Conservation (phyloP, 164 flowering plant species). For the Vitis vinifera region ASM3070453v1 NC_081822.1:10145001-10145500, state of each 20-base stretch:
- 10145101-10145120: conserved; percentile 90
- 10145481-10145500: conserved; percentile 99
- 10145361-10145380: conserved; percentile 56
- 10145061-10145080: too few species aligned
- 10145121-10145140: conserved; percentile 97
- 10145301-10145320: conserved; percentile 95
- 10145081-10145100: conserved; percentile 27
- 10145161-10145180: conserved; percentile 98
- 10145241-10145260: too few species aligned
- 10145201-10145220: background rate
- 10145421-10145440: background rate
- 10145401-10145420: background rate
- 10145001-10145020: too few species aligned
- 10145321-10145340: conserved; percentile 98
- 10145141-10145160: conserved; percentile 99
- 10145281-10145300: conserved; percentile 81
- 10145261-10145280: background rate
- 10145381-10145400: background rate
- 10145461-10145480: conserved; percentile 84
- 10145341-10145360: conserved; percentile 99
- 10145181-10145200: conserved; percentile 6
- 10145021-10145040: too few species aligned
- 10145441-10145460: background rate
- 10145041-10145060: too few species aligned
- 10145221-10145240: too few species aligned